phyloP scores from a whole-genome alignment of 2,329 filamentous ascomycete genomes.

The Ceratocystis huliohia region DNA sequence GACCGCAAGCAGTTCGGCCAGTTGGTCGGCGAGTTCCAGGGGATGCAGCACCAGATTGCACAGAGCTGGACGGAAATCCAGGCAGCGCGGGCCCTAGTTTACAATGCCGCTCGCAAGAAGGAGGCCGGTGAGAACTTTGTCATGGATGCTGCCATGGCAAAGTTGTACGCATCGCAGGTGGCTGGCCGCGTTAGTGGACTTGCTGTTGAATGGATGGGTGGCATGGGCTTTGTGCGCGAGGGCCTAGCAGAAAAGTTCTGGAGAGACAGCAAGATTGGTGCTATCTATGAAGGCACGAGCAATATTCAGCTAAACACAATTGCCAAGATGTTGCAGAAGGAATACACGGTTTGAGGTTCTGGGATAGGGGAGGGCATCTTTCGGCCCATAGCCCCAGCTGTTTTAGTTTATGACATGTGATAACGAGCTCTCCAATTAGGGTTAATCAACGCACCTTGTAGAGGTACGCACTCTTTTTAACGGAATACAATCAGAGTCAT shows the following conservation, averaged over 20 bases:
- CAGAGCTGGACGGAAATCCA: conserved; percentile 90
- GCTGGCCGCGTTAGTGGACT: conserved; percentile 73
- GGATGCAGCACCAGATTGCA: conserved; percentile 97
- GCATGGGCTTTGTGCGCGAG: conserved; percentile 96
- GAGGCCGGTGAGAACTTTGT: conserved; percentile 94
- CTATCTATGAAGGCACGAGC: conserved; percentile 89
- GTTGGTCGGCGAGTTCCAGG: conserved; percentile 91
- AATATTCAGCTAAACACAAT: conserved; percentile 60
- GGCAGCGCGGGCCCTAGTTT: conserved; percentile 82
- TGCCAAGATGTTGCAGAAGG: conserved; percentile 49
- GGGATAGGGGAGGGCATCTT: neutral
- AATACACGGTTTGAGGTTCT: conserved; percentile 37
- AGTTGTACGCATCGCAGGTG: conserved; percentile 87
- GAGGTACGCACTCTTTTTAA: neutral
- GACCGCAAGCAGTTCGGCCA: conserved; percentile 94
- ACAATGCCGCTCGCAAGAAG: conserved; percentile 95
- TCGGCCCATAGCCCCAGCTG: neutral
- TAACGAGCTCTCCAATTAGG: neutral
- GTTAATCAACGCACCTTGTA: neutral
- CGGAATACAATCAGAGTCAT: no score
- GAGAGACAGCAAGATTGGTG: conserved; percentile 95
- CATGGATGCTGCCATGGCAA: conserved; percentile 93
- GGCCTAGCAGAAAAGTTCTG: conserved; percentile 97
- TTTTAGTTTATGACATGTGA: neutral
- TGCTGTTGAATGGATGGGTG: conserved; percentile 98